Conservation (phyloP, 2,329 filamentous ascomycete genomes). For the Chrysoporthe deuterocubensis region DNA sequence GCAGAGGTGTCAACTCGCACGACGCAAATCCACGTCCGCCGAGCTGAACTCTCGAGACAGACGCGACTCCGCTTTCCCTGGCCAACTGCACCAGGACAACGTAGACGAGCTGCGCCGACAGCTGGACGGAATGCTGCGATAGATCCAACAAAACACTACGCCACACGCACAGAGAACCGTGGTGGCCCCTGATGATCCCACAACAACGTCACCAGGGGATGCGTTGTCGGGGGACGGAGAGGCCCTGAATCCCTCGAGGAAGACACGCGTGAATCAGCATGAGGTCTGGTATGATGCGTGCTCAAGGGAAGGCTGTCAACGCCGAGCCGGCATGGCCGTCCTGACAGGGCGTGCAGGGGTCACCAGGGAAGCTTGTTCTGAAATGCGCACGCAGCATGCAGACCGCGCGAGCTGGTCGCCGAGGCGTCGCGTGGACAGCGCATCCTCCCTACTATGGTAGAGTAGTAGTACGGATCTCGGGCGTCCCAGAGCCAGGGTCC, state of each 20-base stretch:
- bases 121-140: not conserved
- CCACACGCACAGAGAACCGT: not conserved
- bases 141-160: not conserved
- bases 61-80: not conserved
- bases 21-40: not conserved
- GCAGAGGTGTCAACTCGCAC: not conserved
- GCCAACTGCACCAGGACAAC: constrained; percentile 1
- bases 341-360: not conserved
- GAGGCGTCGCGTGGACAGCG: not conserved
- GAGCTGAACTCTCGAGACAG: not conserved
- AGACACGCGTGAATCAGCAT: not conserved
- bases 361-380: not conserved
- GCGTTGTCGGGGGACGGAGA: constrained; percentile 3
- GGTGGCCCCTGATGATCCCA: not conserved
- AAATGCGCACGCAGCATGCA: not conserved
- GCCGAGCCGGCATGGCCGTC: constrained; percentile 5
- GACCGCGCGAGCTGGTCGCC: not conserved
- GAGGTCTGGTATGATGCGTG: not conserved
- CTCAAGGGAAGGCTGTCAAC: not conserved
- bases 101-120: not conserved
- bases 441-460: not conserved
- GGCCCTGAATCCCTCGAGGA: not conserved
- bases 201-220: constrained; percentile 1
- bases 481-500: constrained; percentile 2
- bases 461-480: not conserved